Base-by-base conservation (phyloP, 2,329 filamentous ascomycete species). In the Aotearoamyces nothofagi region DNA sequence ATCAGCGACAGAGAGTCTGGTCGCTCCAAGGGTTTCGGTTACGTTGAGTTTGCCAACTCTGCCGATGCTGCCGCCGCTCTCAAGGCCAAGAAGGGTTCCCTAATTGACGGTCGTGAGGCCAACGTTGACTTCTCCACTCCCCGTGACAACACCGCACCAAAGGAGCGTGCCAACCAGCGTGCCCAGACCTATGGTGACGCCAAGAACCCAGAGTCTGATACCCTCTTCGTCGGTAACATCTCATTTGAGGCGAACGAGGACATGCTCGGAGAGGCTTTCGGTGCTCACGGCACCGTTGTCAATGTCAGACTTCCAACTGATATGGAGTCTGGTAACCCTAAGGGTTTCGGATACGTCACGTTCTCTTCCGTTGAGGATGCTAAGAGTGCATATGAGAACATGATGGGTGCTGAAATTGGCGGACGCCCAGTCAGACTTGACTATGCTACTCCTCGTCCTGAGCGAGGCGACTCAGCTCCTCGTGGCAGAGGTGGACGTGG, bases 321-420 rank as follows among this genome's bases (percentile, higher is more conserved):
- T 50, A 63, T 54, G 46, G 75, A 79, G 33, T 67, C 64, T 33
- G 75, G 74, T 35, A 61, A 63, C 35, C 68, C 67, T 46, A 81
- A 81, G 64, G 76, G 76, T 31, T 81, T 78, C 54, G 77, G 74
- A 33, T 82, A 82, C 54, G 67, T 81, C 36, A 72, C 74, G 53
- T 80, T 75, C 56, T 55, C 56, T 29, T 69, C 67, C 22, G 57
- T 77, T 35, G 74, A 80, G 17, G 75, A 80, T 50, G 74, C 77
- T 36, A 66, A 65, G 43, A 55, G 60, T 42, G 77, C 74, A 24
- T 62, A 69, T 41, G 65, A 70, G 43, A 63, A 58, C 29, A 63
- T 78, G 46, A 63, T 69, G 39, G 77, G 76, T 39, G 59, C 60
- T 32, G 66, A 75, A 28, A 61, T 82, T 43, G 64, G 57, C 43